phyloP scores from a whole-genome alignment of 2,329 filamentous ascomycete species.

The Scortechinia acanthostroma region DNA sequence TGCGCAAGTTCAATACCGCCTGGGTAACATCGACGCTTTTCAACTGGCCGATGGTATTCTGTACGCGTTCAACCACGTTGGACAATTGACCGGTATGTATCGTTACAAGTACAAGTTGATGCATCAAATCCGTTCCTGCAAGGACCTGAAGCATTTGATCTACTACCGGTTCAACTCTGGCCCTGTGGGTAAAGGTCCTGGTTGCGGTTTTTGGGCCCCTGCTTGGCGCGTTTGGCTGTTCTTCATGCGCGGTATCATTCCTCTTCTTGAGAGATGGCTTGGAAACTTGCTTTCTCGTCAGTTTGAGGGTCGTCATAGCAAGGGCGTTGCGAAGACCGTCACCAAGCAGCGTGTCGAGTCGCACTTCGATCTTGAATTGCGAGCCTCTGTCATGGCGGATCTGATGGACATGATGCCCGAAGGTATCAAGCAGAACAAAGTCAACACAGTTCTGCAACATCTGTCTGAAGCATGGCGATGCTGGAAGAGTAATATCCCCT shows the following conservation, averaged over 20 bases:
- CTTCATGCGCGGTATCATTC: conserved; percentile 98
- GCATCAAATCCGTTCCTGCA: conserved; percentile 98
- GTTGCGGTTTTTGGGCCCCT: conserved; percentile 97
- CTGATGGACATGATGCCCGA: conserved; percentile 99
- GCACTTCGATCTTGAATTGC: conserved; percentile 93
- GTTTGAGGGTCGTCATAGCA: conserved; percentile 96
- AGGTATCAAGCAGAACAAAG: conserved; percentile 98
- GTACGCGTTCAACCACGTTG: conserved; percentile 99
- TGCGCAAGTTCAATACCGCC: conserved; percentile 91
- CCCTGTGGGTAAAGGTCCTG: conserved; percentile 91
- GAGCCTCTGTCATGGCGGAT: conserved; percentile 97
- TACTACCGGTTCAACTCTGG: conserved; percentile 98
- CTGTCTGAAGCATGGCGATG: conserved; percentile 97
- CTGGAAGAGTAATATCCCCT: conserved; percentile 99
- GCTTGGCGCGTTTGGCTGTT: conserved; percentile 99
- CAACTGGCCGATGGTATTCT: conserved; percentile 95
- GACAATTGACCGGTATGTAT: conserved; percentile 98
- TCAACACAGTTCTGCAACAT: conserved; percentile 95
- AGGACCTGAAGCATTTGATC: conserved; percentile 96
- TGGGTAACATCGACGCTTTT: conserved; percentile 98
- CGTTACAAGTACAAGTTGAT: conserved; percentile 99
- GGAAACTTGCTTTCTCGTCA: conserved; percentile 94
- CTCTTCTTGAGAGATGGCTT: conserved; percentile 90
- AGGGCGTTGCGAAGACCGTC: conserved; percentile 96
- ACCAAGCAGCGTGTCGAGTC: conserved; percentile 98